phyloP scores from a whole-genome alignment of 2,329 filamentous ascomycete genomes.

The Calonectria henricotiae region DNA sequence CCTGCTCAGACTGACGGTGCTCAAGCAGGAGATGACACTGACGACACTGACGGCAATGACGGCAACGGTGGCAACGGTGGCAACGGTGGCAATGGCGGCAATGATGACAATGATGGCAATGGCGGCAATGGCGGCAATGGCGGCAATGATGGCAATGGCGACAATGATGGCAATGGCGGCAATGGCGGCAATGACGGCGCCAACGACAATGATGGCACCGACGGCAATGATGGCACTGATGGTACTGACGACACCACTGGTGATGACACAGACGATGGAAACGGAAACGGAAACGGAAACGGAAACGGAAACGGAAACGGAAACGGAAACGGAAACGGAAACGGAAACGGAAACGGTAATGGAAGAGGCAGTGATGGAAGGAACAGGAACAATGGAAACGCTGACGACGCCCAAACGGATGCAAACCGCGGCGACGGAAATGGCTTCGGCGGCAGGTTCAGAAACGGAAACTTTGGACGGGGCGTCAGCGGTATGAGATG shows the following conservation, averaged over 20 bases:
- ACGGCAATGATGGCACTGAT: too few relatives aligned
- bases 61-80: slow-evolving; percentile 26
- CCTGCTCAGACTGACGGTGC: slow-evolving; percentile 28
- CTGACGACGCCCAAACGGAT: too few relatives aligned
- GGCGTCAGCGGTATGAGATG: slow-evolving; percentile 29
- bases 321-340: not conserved
- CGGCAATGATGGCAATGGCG: not conserved
- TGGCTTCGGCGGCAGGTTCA: slow-evolving; percentile 20
- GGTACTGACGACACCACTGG: not conserved
- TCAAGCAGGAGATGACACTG: slow-evolving; percentile 22
- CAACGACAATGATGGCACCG: too few relatives aligned
- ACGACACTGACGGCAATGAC: slow-evolving; percentile 20
- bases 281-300: not conserved
- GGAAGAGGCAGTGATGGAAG: too few relatives aligned
- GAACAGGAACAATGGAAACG: too few relatives aligned
- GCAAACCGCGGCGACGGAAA: not conserved
- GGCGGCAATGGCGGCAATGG: slow-evolving; percentile 9
- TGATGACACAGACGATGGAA: slow-evolving; percentile 8
- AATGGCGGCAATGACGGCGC: too few relatives aligned
- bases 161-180: too few relatives aligned
- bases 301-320: not conserved
- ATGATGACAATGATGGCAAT: not conserved
- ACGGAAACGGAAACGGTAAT: too few relatives aligned
- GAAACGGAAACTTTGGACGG: slow-evolving; percentile 26
- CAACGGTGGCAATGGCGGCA: not conserved